A percentile compares a stretch with the other conserved stretches of the same genome.
These are phyloP conservation scores for Flagelloscypha sp. DNA, from an alignment of 768 basidiomycete genomes.

Conservation along the genomic window DNA sequence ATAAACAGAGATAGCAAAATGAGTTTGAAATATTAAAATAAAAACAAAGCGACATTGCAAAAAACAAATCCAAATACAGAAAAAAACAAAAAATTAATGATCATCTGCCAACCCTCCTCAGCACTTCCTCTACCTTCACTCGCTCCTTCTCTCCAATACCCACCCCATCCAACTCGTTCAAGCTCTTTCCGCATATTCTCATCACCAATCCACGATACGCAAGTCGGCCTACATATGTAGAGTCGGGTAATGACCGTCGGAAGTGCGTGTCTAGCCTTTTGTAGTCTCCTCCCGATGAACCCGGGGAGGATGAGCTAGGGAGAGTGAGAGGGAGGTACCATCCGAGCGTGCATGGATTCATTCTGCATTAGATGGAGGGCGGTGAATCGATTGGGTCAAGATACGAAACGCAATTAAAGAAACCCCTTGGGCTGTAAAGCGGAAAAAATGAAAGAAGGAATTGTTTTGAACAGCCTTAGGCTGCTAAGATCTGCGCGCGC, in stretches of 20 bases:
- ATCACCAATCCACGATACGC: slow-evolving; percentile 88
- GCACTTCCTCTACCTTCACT: slow-evolving; percentile 66
- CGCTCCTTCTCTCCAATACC: slow-evolving; percentile 77
- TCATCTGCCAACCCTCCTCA: slow-evolving; percentile 51
- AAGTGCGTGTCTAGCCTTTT: slow-evolving; percentile 79
- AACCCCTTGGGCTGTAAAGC: too few species aligned
- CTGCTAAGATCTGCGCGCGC: too few species aligned
- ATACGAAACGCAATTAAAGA: too few species aligned
- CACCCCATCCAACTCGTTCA: slow-evolving; percentile 82
- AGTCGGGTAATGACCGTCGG: slow-evolving; percentile 84
- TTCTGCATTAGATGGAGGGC: slow-evolving; percentile 34
- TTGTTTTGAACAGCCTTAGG: too few species aligned
- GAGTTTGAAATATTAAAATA: too few species aligned
- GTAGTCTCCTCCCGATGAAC: slow-evolving; percentile 24
- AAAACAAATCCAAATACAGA: too few species aligned
- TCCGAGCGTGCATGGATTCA: slow-evolving; percentile 95
- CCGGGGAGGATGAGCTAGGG: slow-evolving; percentile 60
- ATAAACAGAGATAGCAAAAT: too few species aligned
- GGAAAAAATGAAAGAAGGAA: too few species aligned
- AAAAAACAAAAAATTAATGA: too few species aligned
- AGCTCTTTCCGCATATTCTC: slow-evolving; percentile 58
- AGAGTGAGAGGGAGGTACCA: slow-evolving; percentile 83
- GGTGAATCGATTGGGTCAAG: too few species aligned
- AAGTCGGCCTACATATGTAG: slow-evolving; percentile 75
- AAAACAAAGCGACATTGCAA: too few species aligned